A percentile compares a stretch with the other conserved stretches of the same genome.
Evolutionary conservation across 139 green algal species (phyloP).

Genomic region (Closterium sp.): DNA sequence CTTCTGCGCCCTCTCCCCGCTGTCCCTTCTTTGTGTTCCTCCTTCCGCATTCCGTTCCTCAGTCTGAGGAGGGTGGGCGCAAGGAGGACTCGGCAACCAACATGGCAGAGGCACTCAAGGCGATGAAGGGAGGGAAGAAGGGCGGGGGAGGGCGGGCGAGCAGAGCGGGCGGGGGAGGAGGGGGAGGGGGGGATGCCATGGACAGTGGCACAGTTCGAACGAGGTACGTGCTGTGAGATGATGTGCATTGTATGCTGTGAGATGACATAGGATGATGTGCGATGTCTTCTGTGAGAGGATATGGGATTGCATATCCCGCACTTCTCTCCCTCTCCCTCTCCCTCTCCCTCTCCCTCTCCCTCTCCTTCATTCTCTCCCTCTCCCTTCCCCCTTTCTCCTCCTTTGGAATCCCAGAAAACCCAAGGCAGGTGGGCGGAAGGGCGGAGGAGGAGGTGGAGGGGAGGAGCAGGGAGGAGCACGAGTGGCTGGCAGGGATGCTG

Average conservation of each 20-base stretch:
- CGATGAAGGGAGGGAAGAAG: background rate
- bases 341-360: too few relatives aligned
- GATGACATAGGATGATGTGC: background rate
- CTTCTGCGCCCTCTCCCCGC: too few relatives aligned
- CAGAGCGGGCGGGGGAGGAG: background rate
- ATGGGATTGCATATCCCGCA: background rate
- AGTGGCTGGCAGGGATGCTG: background rate
- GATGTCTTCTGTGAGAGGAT: background rate
- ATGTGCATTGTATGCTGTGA: background rate
- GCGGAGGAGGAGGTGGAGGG: conserved; percentile 12
- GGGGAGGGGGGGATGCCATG: background rate
- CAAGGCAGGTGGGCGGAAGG: background rate
- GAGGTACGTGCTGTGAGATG: background rate
- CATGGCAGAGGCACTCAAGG: background rate
- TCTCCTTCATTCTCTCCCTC: too few relatives aligned
- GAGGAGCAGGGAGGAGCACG: background rate
- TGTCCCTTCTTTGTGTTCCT: too few relatives aligned
- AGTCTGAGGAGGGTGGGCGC: background rate
- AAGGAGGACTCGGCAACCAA: background rate
- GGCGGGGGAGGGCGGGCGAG: background rate
- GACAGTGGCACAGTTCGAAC: background rate
- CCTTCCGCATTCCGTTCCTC: background rate
- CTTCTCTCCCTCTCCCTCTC: too few relatives aligned
- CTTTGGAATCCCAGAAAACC: background rate
- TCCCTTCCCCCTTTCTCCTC: background rate